These are phyloP conservation scores for Aspergillus pseudotamarii DNA, from an alignment of 2,329 filamentous ascomycete genomes.

Conservation along the genomic window DNA sequence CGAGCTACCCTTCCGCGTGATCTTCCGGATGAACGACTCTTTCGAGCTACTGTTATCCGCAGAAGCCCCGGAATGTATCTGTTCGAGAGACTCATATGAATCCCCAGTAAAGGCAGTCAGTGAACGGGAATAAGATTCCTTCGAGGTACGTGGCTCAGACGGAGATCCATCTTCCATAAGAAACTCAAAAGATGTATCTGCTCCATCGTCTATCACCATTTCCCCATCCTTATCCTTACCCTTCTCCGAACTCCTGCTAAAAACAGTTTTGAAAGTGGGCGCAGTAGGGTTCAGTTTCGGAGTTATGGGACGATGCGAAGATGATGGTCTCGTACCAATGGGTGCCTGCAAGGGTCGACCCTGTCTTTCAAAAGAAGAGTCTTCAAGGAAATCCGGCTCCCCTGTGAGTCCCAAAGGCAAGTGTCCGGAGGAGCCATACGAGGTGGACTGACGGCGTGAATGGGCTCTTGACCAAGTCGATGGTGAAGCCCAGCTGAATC, in stretches of 20 bases:
- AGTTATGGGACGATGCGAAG: conserved; percentile 58
- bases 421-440: conserved; percentile 72
- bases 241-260: conserved; percentile 55
- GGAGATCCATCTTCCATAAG: conserved; percentile 45
- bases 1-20: conserved; percentile 54
- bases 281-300: conserved; percentile 81
- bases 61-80: conserved; percentile 46
- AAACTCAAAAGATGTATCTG: conserved; percentile 32
- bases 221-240: conserved; percentile 49
- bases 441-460: conserved; percentile 78
- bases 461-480: conserved; percentile 73
- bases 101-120: conserved; percentile 49
- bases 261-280: conserved; percentile 78
- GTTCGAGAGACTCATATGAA: conserved; percentile 52
- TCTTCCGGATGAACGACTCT: conserved; percentile 55
- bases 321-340: conserved; percentile 77
- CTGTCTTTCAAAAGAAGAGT: conserved; percentile 47
- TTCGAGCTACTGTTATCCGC: conserved; percentile 45
- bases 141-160: conserved; percentile 48
- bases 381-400: conserved; percentile 52
- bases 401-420: conserved; percentile 58
- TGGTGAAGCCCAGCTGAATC: conserved; percentile 55
- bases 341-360: conserved; percentile 61
- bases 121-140: conserved; percentile 43
- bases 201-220: conserved; percentile 38